phyloP scores from a whole-genome alignment of 2,329 filamentous ascomycete species.

The Phialemoniopsis sp. region DNA sequence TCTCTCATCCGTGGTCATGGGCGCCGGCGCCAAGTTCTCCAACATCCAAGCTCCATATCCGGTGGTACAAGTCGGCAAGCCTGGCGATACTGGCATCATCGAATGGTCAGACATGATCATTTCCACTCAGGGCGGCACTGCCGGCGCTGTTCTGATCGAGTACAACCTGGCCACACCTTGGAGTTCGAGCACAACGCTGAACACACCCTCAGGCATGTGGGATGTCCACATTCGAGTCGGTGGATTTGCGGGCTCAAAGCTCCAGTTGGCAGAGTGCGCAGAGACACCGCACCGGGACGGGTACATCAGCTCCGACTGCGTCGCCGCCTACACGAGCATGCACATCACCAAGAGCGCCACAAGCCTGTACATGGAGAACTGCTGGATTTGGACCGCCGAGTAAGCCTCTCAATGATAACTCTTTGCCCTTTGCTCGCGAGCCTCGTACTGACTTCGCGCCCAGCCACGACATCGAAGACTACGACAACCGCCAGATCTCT shows the following conservation, averaged over 20 bases:
- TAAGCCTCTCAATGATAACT: conserved; percentile 1
- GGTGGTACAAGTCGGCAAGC: conserved; percentile 56
- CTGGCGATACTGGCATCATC: conserved; percentile 59
- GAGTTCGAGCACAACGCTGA: conserved; percentile 6
- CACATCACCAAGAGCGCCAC: conserved; percentile 32
- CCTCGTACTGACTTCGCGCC: background rate
- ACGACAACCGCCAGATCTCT: conserved; percentile 36
- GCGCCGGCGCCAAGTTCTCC: conserved; percentile 50
- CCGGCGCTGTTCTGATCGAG: conserved; percentile 67
- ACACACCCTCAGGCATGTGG: conserved; percentile 56
- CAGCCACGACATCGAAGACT: conserved; percentile 45
- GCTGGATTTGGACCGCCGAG: conserved; percentile 43
- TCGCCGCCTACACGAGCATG: conserved; percentile 31
- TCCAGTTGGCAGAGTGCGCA: conserved; percentile 63
- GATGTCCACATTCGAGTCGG: conserved; percentile 74
- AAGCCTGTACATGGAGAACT: conserved; percentile 42
- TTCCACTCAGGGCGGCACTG: conserved; percentile 60
- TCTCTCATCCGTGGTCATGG: conserved; percentile 46
- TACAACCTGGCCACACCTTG: conserved; percentile 59
- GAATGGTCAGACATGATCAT: conserved; percentile 72
- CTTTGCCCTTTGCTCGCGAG: background rate
- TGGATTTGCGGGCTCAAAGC: conserved; percentile 63
- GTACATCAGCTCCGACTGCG: conserved; percentile 26
- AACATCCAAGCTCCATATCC: conserved; percentile 55
- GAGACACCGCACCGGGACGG: conserved; percentile 38